Evolutionary conservation across 495 filamentous ascomycete species (phyloP).

Genomic region (Talaromyces ruber): DNA sequence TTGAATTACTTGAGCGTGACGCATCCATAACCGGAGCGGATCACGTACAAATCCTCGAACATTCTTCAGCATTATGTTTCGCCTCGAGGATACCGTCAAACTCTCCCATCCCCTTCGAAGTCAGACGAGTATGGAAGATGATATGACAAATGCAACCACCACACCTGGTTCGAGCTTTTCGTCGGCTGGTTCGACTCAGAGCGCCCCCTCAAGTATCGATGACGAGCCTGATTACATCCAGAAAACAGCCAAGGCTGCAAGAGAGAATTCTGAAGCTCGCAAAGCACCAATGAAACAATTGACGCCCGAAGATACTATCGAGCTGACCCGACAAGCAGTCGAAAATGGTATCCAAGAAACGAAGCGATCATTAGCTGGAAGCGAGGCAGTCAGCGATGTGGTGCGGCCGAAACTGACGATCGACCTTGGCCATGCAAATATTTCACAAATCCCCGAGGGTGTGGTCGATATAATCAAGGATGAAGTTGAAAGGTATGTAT

Average conservation of each 20-base stretch:
- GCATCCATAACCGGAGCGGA: not conserved
- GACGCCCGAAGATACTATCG: constrained; percentile 38
- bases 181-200: constrained; percentile 4
- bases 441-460: constrained; percentile 73
- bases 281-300: constrained; percentile 17
- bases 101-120: constrained; percentile 24
- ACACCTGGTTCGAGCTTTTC: constrained; percentile 7
- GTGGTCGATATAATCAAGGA: constrained; percentile 89
- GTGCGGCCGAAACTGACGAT: constrained; percentile 77
- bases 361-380: constrained; percentile 58
- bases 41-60: not conserved
- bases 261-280: not conserved
- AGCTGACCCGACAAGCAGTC: constrained; percentile 56
- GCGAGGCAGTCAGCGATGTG: constrained; percentile 57
- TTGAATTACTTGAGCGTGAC: not conserved
- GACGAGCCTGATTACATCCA: constrained; percentile 17
- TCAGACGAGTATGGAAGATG: constrained; percentile 27
- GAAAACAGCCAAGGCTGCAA: constrained; percentile 13
- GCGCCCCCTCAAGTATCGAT: constrained; percentile 20
- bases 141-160: not conserved
- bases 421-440: constrained; percentile 76
- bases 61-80: constrained; percentile 17
- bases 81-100: constrained; percentile 30
- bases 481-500: constrained; percentile 75
- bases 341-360: constrained; percentile 59